A percentile compares a stretch with the other conserved stretches of the same genome.
These are phyloP conservation scores for Rhizopus arrhizus DNA, from an alignment of 371 early-diverging fungal species.

Conservation along the genomic window DNA sequence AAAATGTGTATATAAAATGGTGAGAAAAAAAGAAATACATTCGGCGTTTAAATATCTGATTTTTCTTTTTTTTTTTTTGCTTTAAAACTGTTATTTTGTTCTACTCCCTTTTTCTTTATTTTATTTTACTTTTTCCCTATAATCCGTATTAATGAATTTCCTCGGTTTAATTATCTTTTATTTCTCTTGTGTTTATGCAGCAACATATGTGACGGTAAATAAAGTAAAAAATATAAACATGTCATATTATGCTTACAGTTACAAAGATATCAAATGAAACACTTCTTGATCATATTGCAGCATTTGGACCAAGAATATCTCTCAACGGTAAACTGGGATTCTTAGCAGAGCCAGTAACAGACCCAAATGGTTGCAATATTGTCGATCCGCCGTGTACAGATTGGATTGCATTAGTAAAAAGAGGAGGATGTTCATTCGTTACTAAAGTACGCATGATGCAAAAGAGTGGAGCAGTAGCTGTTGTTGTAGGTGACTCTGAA, in stretches of 20 bases:
- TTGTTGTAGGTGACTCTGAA: slow-evolving; percentile 83
- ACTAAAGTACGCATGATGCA: slow-evolving; percentile 90
- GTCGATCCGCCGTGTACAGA: slow-evolving; percentile 40
- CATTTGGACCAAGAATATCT: slow-evolving; percentile 63
- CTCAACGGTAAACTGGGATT: slow-evolving; percentile 53
- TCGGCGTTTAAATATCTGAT: no score
- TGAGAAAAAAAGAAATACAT: no score
- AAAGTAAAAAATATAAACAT: background rate
- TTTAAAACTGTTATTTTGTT: no score
- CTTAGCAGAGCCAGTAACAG: slow-evolving; percentile 40
- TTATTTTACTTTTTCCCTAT: slow-evolving; percentile 1
- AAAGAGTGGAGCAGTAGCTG: slow-evolving; percentile 80
- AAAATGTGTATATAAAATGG: no score
- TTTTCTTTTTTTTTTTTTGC: no score
- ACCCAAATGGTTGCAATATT: slow-evolving; percentile 37
- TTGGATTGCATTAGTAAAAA: slow-evolving; percentile 82
- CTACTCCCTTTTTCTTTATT: background rate
- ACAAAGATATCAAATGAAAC: slow-evolving; percentile 54
- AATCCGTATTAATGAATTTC: slow-evolving; percentile 9
- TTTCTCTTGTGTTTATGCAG: slow-evolving; percentile 17
- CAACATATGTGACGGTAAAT: slow-evolving; percentile 26
- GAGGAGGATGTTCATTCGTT: slow-evolving; percentile 85
- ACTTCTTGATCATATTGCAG: slow-evolving; percentile 57
- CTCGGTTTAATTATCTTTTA: slow-evolving; percentile 7
- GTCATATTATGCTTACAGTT: background rate